Base-by-base conservation (phyloP, 352 stramenopile species). In the Globisporangium viniferum region DNA sequence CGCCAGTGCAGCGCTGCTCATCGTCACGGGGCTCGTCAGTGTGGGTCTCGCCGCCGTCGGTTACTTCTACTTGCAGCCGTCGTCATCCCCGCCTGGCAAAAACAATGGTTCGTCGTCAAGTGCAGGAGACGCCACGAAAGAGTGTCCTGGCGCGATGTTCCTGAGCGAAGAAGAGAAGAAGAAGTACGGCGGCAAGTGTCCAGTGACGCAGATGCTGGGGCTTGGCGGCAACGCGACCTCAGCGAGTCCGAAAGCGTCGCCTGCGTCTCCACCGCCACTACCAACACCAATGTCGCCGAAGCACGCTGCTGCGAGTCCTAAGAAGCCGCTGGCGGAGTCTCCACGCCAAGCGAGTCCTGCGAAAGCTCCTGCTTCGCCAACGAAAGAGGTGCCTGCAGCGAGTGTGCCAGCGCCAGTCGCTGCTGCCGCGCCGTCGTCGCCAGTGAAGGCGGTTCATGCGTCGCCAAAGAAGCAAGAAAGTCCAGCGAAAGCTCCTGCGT, bases 1-100 rank as follows among this genome's bases (percentile, higher is more conserved):
- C 57, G 67, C 73, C 59, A 86, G 70, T 58, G 64, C 75, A 15
- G 68, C 79, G 71, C 74, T 91, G 63, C 67, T 92, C 63, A 71
- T 88, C 49, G 70, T 86, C 65, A 89, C 84, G 66, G 77, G 82
- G 18, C 71, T 92, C 54, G 70, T 92, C 46, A 80, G 82, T 66
- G 68, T 92, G 24, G 77, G 79, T 18, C 75, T 92, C 64, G 78
- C 76, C 1, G 75, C 76, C 12, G 74, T 88, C 51, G 84, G 82
- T 59, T 90, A 80, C 65, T 79, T 86, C 53, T 89, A 84, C 71
- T 66, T 88, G 62, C 80, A 89, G 41, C 63, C 67, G 15, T n/a
- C 59, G 27, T 57, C 58, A 9, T 54, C 66, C 2, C 20, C 49
- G 15, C 41, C 18, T 29, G 15, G 20, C 1, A 2, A 20, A 4